A percentile compares a stretch with the other conserved stretches of the same genome.
Evolutionary conservation across 2,329 filamentous ascomycete species (phyloP).

Genomic region (Apiospora koreana): DNA sequence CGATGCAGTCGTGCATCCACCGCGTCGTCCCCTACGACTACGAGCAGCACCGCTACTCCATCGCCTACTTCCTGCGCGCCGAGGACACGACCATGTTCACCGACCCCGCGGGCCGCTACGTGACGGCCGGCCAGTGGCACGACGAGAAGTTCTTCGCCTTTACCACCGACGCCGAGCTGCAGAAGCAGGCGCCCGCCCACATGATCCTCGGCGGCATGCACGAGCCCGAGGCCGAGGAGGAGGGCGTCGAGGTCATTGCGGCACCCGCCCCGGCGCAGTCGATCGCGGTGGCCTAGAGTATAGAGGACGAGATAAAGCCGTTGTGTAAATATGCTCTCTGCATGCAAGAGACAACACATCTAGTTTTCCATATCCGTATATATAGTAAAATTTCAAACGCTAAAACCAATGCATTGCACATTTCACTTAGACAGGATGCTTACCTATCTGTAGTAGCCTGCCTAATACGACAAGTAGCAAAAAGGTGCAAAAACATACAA

Average conservation of each 20-base stretch:
- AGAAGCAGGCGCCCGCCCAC: constrained; percentile 48
- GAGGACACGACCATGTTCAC: constrained; percentile 58
- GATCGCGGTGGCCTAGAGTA: background rate
- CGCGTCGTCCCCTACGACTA: constrained; percentile 55
- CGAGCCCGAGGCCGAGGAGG: constrained; percentile 35
- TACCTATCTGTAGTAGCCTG: too few species aligned
- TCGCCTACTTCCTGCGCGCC: constrained; percentile 59
- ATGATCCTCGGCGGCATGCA: constrained; percentile 54
- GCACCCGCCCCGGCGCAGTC: background rate
- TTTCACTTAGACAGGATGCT: too few species aligned
- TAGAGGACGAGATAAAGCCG: too few species aligned
- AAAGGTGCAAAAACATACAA: too few species aligned
- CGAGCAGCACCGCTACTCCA: constrained; percentile 57
- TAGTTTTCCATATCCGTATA: background rate
- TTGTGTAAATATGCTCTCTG: too few species aligned
- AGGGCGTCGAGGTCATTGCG: background rate
- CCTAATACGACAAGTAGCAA: too few species aligned
- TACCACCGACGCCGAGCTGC: constrained; percentile 42
- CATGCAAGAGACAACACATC: background rate
- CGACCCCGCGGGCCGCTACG: constrained; percentile 53
- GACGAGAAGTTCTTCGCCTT: constrained; percentile 57
- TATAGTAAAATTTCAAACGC: background rate
- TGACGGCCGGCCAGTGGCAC: constrained; percentile 56
- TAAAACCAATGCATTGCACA: too few species aligned
- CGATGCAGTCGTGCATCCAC: constrained; percentile 59